Evolutionary conservation across 768 basidiomycete species (phyloP), one percentile per base, ranked within the genome.

Genomic region (Boletus rubropictus): DNA sequence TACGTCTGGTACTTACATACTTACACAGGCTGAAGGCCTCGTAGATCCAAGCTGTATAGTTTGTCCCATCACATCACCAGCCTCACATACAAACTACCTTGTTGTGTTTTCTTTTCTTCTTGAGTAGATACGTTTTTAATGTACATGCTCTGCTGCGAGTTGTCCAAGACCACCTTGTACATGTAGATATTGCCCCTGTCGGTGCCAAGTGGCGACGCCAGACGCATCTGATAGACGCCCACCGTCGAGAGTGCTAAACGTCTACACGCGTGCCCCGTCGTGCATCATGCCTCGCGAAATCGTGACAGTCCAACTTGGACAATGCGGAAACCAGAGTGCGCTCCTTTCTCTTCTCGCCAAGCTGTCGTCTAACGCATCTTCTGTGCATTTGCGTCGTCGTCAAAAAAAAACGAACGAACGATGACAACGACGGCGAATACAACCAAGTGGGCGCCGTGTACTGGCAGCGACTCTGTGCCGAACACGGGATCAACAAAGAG

Each of bases 401-500:
- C 29, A 18, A n/a, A 9, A 25, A 15, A 31, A 31, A 1, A 27
- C 2, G 8, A 27, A 27, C 27, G 8, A 27, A 3, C 5, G 15
- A 43, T 15, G n/a, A 33, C 6, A 11, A 28, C 8, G 40, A 31
- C 12, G n/a, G 22, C 28, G 43, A 40, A 42, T 7, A 22, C 10
- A 10, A 44, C 35, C 31, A 15, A 97, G 95, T 97, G 84, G 91
- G 93, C 38, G 85, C 90, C 43, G 93, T 96, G 53, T 99, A 86
- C 72, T 99, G 96, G 96, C 93, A 97, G 59, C 86, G 95, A 37
- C 80, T 99, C 15, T 98, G 96, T 59, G 90, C 92, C 15, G 96
- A 99, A 69, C 96, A 99, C 67, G 96, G 96, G 15, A 98, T 99
- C 72, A 93, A 80, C 65, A 86, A 87, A 48, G 88, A 94, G 57